A percentile compares a stretch with the other conserved stretches of the same genome.
Evolutionary conservation across 768 basidiomycete genomes (phyloP).

Genomic region (Mycena epipterygia): DNA sequence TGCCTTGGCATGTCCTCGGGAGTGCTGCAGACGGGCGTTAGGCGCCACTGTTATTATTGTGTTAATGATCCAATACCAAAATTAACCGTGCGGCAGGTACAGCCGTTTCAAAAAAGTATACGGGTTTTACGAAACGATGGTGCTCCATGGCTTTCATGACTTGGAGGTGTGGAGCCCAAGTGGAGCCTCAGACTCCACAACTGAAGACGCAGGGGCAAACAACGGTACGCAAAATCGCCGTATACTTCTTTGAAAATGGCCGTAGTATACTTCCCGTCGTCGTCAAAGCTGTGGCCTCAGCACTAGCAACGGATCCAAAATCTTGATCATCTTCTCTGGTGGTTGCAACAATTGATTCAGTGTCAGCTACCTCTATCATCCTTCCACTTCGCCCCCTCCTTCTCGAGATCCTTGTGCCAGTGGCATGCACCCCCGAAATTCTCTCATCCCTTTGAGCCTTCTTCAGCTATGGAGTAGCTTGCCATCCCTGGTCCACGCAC

Average conservation of each 20-base stretch:
- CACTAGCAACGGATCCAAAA: not conserved
- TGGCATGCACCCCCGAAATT: conserved; percentile 2
- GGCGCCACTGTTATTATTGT: not conserved
- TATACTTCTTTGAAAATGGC: too few species aligned
- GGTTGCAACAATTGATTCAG: not conserved
- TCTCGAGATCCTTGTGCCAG: not conserved
- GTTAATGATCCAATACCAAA: not conserved
- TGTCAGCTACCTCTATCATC: not conserved
- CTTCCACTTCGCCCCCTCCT: too few species aligned
- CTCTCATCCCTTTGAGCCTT: not conserved
- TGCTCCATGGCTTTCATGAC: too few species aligned
- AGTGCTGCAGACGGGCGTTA: not conserved
- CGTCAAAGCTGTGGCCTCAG: not conserved
- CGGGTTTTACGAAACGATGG: too few species aligned
- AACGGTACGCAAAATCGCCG: too few species aligned
- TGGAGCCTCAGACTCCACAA: too few species aligned
- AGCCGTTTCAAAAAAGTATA: too few species aligned
- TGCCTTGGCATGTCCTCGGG: not conserved
- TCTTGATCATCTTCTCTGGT: not conserved
- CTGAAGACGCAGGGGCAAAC: too few species aligned
- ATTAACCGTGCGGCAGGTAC: not conserved
- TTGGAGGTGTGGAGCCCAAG: too few species aligned
- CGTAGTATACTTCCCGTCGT: not conserved
- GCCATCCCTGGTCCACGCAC: not conserved
- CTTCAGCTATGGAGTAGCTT: conserved; percentile 17